These are phyloP conservation scores for Eucalyptus erythrocorys DNA, from an alignment of 345 rosid genomes.

Conservation along the genomic window DNA sequence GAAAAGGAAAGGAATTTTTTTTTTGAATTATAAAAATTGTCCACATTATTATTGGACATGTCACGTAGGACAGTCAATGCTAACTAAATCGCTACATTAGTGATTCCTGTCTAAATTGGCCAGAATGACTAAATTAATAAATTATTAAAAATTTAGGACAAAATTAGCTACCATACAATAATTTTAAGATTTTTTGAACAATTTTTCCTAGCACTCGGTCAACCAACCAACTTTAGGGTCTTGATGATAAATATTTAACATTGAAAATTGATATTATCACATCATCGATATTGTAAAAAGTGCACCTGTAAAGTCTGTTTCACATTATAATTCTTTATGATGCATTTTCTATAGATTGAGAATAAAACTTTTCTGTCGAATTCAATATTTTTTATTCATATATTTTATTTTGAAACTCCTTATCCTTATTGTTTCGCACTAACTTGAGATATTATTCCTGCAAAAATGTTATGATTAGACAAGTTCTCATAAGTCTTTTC, in stretches of 20 bases:
- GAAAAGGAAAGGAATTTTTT: too few species aligned
- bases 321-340: neutral
- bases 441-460: neutral
- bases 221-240: accelerated
- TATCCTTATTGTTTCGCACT: neutral
- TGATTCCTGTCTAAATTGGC: accelerated
- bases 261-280: neutral
- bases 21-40: too few species aligned
- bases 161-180: accelerated
- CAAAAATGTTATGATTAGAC: neutral
- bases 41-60: accelerated
- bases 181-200: neutral
- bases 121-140: too few species aligned
- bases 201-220: accelerated
- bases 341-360: neutral
- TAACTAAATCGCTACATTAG: accelerated
- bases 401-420: neutral
- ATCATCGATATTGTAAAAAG: neutral
- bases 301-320: neutral
- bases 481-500: neutral
- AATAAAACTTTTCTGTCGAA: neutral
- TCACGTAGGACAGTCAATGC: accelerated
- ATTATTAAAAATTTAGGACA: accelerated
- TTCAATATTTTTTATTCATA: neutral
- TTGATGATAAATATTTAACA: neutral